Base-by-base conservation (phyloP, 345 rosid species). In the Eucalyptus lansdowneana region DNA sequence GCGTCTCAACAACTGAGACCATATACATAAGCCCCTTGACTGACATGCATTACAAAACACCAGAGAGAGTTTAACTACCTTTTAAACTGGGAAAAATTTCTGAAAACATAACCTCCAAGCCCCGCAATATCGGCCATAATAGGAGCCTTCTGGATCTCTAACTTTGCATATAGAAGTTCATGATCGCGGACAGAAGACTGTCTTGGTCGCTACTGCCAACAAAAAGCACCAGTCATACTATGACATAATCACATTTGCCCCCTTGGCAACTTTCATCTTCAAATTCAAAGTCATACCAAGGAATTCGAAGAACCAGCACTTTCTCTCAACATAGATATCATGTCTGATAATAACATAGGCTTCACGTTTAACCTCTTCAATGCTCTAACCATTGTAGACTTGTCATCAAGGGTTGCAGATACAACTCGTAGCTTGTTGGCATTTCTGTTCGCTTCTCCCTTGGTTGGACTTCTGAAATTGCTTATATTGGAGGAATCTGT, bases 11-110 rank as follows among this genome's bases (percentile, higher is more conserved):
- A 4, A 40, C 12, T 21, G 85, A 76, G 85, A 76, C 47, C 47
- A 14, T 40, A 40, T 21, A 40, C 27, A 40, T 40, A 40, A 11
- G 85, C 85, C 47, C 29, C 29, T 6, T 22, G 85, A 37, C 85
- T 21, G 85, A 21, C 29, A 4, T 21, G 89, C 53, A 53, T 29
- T n/a, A 29, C 47, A 72, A 65, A 86, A 86, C 47, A 50, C 44
- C 27, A 80, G 42, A 40, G 54, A 45, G 87, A 9, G 19, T 37
- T 45, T 40, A 87, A 47, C 83, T 49, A 94, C 99, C 96, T 95
- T 92, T 85, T 90, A 93, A 97, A 96, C 92, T 31, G 93, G 87
- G 99, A 96, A 89, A 95, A 40, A 91, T 97, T 96, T 90, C 93
- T 93, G 92, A 95, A 96, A 87, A 94, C 88, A 50, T 93, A 93